Base-by-base conservation (phyloP, 495 filamentous ascomycete genomes). In the Penicillium diatomitis region DNA sequence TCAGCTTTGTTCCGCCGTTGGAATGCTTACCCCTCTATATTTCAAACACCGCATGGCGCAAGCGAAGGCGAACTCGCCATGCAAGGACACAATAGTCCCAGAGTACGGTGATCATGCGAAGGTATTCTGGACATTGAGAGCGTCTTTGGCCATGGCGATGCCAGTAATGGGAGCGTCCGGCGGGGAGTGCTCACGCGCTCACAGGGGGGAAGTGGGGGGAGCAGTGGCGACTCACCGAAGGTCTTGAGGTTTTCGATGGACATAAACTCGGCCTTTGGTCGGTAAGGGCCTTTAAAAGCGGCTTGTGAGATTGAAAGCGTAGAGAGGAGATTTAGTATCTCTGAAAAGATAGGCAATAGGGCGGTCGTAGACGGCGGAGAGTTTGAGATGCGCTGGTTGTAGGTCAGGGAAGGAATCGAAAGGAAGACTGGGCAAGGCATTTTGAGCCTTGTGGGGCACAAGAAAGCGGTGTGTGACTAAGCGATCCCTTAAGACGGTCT, bases 231-330 rank as follows among this genome's bases (percentile, higher is more conserved):
- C 90, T 73, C 71, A 96, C 90, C 92, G 85, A 91, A 92, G 82
- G 88, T 85, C 83, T 95, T 95, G 76, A 96, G 88, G 82, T 97
- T 96, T 92, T 96, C 87, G 88, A 96, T 96, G 84, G 90, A 95
- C 90, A 95, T 96, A 95, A 94, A 95, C 86, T 88, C 75, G 74
- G 67, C 66, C 66, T 75, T 70, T 72, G 20, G 49, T 52, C 58
- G 39, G 49, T 58, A 67, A 72, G 68, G 54, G 63, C 62, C 58
- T 57, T 61, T 67, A 69, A 70, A 73, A 61, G 57, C 58, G 61
- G 65, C 32, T 69, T 62, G 57, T 54, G 55, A 56, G 60, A 61
- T 40, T 57, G 48, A 66, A 50, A 48, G 52, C 33, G 33, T 36
- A 49, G 54, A 48, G 53, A 49, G 11, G 67, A 71, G 67, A 71